Conservation (phyloP, 345 rosid species). For the Pistacia integerrima region DNA sequence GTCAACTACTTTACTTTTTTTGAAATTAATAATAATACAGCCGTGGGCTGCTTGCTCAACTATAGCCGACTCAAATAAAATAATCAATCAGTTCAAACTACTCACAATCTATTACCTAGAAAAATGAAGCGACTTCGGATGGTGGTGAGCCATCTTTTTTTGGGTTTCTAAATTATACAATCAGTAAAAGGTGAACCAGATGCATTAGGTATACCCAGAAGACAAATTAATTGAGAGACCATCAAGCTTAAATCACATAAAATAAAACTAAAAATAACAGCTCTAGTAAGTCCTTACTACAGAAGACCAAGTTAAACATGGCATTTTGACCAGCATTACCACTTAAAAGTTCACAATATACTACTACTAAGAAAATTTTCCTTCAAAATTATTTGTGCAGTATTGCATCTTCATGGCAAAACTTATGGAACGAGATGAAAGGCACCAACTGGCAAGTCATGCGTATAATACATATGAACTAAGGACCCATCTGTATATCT, state of each 20-base stretch:
- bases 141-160: background rate
- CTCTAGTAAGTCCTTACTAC: background rate
- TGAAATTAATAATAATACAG: too few species aligned
- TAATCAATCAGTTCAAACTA: too few species aligned
- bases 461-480: too few species aligned
- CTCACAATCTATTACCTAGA: background rate
- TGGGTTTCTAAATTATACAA: background rate
- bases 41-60: too few species aligned
- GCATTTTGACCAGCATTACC: conserved; percentile 1
- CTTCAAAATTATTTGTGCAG: background rate
- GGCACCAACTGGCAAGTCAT: background rate
- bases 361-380: background rate
- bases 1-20: too few species aligned
- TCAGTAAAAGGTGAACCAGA: background rate
- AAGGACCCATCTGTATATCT: background rate
- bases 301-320: background rate
- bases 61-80: too few species aligned
- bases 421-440: background rate
- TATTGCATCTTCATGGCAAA: background rate
- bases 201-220: background rate
- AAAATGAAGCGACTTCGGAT: background rate
- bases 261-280: background rate
- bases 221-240: background rate
- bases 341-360: background rate
- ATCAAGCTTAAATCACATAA: conserved; percentile 1